A percentile compares a stretch with the other conserved stretches of the same genome.
Conservation (phyloP, 495 filamentous ascomycete genomes). For the Podospora pseudoanserina region DNA sequence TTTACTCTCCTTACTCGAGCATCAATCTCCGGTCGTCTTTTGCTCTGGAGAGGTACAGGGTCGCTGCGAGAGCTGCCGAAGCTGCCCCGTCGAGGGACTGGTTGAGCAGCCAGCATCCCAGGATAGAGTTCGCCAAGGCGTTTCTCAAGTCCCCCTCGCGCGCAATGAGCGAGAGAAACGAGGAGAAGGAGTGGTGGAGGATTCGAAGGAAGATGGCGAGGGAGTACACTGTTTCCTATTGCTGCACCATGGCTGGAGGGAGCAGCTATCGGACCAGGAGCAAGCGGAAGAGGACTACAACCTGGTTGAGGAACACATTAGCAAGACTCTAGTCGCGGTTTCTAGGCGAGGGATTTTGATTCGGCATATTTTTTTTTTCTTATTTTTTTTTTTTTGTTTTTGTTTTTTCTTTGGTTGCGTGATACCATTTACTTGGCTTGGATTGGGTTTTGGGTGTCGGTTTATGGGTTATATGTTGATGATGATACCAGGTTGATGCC, state of each 20-base stretch:
- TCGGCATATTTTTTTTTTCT: background rate
- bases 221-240: background rate
- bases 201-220: background rate
- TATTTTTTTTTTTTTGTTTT: background rate
- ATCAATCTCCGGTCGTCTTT: background rate
- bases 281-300: background rate
- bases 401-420: background rate
- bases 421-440: background rate
- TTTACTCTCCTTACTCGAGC: background rate
- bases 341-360: background rate
- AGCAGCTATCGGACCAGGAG: background rate
- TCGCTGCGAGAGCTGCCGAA: background rate
- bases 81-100: background rate
- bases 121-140: background rate
- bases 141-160: background rate
- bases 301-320: background rate
- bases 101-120: background rate
- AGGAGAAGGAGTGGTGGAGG: slow-evolving; percentile 1
- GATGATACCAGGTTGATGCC: background rate
- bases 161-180: background rate
- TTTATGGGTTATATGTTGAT: background rate
- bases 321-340: background rate
- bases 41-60: background rate
- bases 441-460: background rate
- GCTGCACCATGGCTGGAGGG: background rate